phyloP scores from a whole-genome alignment of 2,329 filamentous ascomycete species.

The Trichophyton simii region DNA sequence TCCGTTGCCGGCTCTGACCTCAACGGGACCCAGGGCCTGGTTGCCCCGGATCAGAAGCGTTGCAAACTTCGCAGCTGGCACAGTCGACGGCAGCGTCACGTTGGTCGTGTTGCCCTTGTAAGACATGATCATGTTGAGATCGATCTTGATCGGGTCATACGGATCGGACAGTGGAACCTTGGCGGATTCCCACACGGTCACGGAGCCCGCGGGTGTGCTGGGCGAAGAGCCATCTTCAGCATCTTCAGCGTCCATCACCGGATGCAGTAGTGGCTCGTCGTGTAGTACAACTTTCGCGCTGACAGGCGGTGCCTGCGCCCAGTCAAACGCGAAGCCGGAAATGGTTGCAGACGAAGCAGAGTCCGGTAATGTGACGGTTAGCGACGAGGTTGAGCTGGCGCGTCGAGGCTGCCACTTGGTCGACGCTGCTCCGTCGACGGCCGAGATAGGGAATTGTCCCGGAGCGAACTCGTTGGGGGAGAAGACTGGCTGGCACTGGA shows the following conservation, averaged over 20 bases:
- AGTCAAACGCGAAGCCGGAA: constrained; percentile 45
- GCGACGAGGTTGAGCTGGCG: constrained; percentile 39
- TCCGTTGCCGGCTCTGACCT: constrained; percentile 23
- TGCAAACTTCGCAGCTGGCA: constrained; percentile 29
- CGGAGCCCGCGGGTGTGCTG: constrained; percentile 10
- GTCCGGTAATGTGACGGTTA: constrained; percentile 46
- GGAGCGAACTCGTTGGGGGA: constrained; percentile 40
- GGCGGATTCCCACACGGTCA: constrained; percentile 18
- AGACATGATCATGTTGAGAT: constrained; percentile 24
- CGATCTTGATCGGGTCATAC: constrained; percentile 23
- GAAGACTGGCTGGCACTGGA: constrained; percentile 48
- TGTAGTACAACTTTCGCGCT: constrained; percentile 45
- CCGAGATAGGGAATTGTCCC: constrained; percentile 57
- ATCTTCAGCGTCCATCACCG: constrained; percentile 10
- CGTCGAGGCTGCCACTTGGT: constrained; percentile 54
- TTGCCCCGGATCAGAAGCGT: constrained; percentile 35
- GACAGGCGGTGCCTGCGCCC: constrained; percentile 44
- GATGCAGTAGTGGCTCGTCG: constrained; percentile 31
- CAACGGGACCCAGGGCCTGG: constrained; percentile 23
- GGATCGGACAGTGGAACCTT: constrained; percentile 28
- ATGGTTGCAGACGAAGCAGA: constrained; percentile 17
- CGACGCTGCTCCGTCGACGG: constrained; percentile 52
- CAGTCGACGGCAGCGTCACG: constrained; percentile 22
- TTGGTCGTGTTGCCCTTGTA: constrained; percentile 34
- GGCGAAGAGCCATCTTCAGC: constrained; percentile 4